Conservation (phyloP, 257 asterid genomes). For the Primulina tabacum region DNA sequence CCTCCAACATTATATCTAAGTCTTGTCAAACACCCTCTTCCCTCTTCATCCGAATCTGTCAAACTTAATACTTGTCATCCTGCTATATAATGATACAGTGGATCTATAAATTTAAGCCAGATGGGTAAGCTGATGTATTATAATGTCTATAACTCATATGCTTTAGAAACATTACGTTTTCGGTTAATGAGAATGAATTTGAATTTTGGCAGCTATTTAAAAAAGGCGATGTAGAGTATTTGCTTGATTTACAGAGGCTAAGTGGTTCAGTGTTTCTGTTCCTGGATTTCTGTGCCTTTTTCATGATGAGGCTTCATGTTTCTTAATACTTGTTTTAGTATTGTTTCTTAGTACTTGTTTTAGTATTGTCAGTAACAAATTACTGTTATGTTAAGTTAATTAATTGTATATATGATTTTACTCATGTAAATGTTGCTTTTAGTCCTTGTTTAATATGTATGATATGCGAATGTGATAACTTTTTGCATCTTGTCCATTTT, state of each 20-base stretch:
- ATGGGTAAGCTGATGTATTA: neutral
- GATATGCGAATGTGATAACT: neutral
- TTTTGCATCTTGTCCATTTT: neutral
- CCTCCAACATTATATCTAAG: neutral
- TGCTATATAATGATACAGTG: neutral
- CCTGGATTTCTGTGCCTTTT: constrained; percentile 86
- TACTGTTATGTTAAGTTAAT: neutral
- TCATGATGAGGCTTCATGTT: constrained; percentile 61
- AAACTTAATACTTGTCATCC: neutral
- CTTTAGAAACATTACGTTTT: neutral
- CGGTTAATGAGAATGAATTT: constrained; percentile 19
- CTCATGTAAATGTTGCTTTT: neutral
- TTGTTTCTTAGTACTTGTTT: constrained; percentile 22
- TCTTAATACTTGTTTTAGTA: constrained; percentile 20
- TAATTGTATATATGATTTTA: neutral
- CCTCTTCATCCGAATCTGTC: neutral
- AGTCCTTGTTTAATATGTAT: neutral
- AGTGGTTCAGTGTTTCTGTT: constrained; percentile 87
- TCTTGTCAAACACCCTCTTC: neutral
- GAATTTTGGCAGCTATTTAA: constrained; percentile 72
- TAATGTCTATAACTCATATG: neutral
- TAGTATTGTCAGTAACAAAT: neutral
- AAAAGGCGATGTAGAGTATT: constrained; percentile 63
- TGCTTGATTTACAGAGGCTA: constrained; percentile 88
- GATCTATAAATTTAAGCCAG: neutral